These are phyloP conservation scores for Neofusicoccum ribis DNA, from an alignment of 2,329 filamentous ascomycete genomes.

Conservation along the genomic window DNA sequence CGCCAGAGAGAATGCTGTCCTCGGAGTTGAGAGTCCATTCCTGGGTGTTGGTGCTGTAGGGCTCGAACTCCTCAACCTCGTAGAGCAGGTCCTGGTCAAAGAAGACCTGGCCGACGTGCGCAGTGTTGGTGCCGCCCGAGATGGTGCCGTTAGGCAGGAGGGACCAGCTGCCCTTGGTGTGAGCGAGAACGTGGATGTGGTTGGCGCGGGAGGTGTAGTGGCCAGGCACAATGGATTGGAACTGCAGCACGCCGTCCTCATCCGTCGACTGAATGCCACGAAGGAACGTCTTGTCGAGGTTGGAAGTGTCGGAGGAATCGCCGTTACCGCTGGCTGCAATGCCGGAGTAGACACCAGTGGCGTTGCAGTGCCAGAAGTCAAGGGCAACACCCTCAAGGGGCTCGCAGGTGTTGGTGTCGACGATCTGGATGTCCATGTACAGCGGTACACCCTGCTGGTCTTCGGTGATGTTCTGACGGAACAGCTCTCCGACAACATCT, in stretches of 20 bases:
- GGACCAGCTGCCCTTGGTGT: slow-evolving; percentile 35
- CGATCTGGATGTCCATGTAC: slow-evolving; percentile 54
- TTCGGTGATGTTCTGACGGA: slow-evolving; percentile 52
- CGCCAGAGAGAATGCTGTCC: slow-evolving; percentile 52
- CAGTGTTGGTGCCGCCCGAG: slow-evolving; percentile 49
- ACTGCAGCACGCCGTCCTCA: slow-evolving; percentile 49
- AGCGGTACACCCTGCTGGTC: slow-evolving; percentile 51
- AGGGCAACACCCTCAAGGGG: slow-evolving; percentile 50
- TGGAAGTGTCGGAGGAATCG: slow-evolving; percentile 34
- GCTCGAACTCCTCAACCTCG: slow-evolving; percentile 49
- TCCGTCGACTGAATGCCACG: slow-evolving; percentile 52
- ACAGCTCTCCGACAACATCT: slow-evolving; percentile 51
- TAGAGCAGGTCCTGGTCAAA: slow-evolving; percentile 61
- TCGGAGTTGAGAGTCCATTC: slow-evolving; percentile 52
- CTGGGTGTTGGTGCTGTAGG: slow-evolving; percentile 47
- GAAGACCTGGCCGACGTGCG: slow-evolving; percentile 66
- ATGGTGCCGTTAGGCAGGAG: slow-evolving; percentile 54
- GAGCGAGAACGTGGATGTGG: slow-evolving; percentile 41
- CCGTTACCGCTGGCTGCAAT: slow-evolving; percentile 46
- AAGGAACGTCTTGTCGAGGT: slow-evolving; percentile 43
- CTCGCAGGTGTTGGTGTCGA: slow-evolving; percentile 57
- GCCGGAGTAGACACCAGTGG: slow-evolving; percentile 45
- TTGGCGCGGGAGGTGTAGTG: slow-evolving; percentile 45
- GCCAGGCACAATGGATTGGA: slow-evolving; percentile 51
- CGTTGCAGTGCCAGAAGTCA: slow-evolving; percentile 54